Percentiles rank a stretch among this genome's conserved stretches.
phyloP scores from a whole-genome alignment of 768 basidiomycete genomes.

The Psilocybe sp. region DNA sequence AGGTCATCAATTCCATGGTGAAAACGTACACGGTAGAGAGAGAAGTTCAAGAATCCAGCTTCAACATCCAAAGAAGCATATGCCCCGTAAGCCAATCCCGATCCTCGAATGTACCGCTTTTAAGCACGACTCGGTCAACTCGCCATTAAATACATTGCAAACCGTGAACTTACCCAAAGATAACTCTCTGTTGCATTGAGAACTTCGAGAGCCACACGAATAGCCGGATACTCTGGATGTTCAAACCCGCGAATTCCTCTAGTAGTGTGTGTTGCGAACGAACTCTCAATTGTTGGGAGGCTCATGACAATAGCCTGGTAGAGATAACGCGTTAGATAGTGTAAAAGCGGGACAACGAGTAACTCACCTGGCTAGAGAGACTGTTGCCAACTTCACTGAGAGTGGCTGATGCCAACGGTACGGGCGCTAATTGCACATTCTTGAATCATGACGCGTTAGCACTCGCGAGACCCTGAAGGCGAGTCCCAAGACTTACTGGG shows the following conservation, averaged over 20 bases:
- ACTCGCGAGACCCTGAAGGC: not conserved
- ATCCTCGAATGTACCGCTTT: constrained; percentile 88
- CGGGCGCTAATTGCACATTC: constrained; percentile 56
- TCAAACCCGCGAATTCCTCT: constrained; percentile 78
- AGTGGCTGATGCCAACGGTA: constrained; percentile 64
- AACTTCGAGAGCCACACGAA: constrained; percentile 81
- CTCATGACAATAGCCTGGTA: constrained; percentile 79
- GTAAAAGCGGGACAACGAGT: not conserved
- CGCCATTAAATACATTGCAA: not conserved
- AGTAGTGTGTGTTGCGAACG: constrained; percentile 75
- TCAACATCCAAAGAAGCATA: constrained; percentile 73
- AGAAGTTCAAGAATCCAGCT: constrained; percentile 72
- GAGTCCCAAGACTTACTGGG: constrained; percentile 42
- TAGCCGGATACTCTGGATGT: constrained; percentile 81
- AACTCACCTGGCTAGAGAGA: constrained; percentile 64
- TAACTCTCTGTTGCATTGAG: constrained; percentile 93
- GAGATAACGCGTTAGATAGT: not conserved
- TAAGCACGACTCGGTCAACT: constrained; percentile 9
- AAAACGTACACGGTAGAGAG: constrained; percentile 68
- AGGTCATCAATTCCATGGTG: not conserved
- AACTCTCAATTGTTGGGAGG: constrained; percentile 92
- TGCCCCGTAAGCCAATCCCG: constrained; percentile 94
- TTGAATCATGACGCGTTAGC: constrained; percentile 16
- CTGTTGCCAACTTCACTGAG: constrained; percentile 74
- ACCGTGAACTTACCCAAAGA: constrained; percentile 64